Conservation (phyloP, 2,329 filamentous ascomycete species). For the Amauroascus verrucosus region DNA sequence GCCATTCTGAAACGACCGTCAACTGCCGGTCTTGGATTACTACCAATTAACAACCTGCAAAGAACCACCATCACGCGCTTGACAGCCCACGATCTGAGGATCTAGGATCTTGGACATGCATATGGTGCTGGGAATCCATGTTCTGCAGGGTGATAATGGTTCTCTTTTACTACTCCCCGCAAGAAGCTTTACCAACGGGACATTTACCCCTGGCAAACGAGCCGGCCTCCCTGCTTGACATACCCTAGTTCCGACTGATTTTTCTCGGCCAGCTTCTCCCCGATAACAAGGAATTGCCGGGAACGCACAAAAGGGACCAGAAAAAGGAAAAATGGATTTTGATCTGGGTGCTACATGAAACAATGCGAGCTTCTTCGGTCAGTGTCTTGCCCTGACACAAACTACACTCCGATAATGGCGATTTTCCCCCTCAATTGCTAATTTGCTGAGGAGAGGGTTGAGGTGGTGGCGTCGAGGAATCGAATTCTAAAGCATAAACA, state of each 20-base stretch:
- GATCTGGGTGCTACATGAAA: background rate
- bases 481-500: conserved; percentile 12
- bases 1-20: conserved; percentile 8
- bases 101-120: background rate
- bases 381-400: conserved; percentile 9
- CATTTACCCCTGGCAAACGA: conserved; percentile 3
- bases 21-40: background rate
- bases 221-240: conserved; percentile 1
- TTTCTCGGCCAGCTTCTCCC: background rate
- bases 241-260: background rate
- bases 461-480: background rate
- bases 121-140: conserved; percentile 9
- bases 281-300: background rate
- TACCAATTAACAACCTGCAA: background rate
- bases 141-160: background rate
- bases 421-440: background rate
- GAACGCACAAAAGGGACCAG: background rate
- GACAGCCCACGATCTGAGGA: conserved; percentile 1
- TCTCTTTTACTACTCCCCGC: background rate
- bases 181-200: background rate
- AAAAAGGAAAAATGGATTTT: background rate
- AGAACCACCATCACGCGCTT: conserved; percentile 6
- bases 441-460: background rate
- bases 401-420: background rate
- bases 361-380: conserved; percentile 2